Conservation (phyloP, 176 grass and related monocot genomes). For the Oryza coarctata region DNA sequence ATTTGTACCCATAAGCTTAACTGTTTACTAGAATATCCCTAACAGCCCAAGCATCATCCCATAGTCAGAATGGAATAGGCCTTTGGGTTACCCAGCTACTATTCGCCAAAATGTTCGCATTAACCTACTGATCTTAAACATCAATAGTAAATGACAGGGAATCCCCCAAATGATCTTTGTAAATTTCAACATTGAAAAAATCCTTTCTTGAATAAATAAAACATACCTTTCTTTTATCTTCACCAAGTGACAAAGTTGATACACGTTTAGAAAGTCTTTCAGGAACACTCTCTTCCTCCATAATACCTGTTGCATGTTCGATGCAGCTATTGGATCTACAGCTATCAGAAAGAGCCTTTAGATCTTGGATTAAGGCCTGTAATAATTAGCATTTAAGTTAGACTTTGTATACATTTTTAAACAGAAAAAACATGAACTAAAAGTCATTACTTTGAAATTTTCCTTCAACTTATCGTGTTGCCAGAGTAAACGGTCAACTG, state of each 20-base stretch:
- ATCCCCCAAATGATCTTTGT: conserved; percentile 12
- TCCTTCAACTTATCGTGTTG: conserved; percentile 16
- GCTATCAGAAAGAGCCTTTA: conserved; percentile 72
- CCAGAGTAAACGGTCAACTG: background rate
- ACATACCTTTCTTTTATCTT: conserved; percentile 58
- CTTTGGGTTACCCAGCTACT: background rate
- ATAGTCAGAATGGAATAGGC: background rate
- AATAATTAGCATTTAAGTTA: conserved; percentile 33
- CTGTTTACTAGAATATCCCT: background rate
- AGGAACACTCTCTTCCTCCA: conserved; percentile 86
- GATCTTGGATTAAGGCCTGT: conserved; percentile 71
- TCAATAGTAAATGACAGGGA: background rate
- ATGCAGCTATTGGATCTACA: conserved; percentile 92
- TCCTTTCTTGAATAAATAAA: background rate
- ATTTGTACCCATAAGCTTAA: background rate
- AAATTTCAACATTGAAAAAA: background rate
- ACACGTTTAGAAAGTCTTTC: conserved; percentile 87
- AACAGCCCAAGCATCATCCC: background rate
- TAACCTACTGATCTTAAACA: background rate
- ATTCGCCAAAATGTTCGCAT: background rate
- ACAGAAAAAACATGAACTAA: too few relatives aligned
- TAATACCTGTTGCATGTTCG: conserved; percentile 89
- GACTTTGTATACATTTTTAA: background rate
- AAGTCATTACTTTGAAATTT: conserved; percentile 1
- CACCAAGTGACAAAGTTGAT: conserved; percentile 70